Conservation (phyloP, 495 filamentous ascomycete genomes). For the Parmelia sp. region DNA sequence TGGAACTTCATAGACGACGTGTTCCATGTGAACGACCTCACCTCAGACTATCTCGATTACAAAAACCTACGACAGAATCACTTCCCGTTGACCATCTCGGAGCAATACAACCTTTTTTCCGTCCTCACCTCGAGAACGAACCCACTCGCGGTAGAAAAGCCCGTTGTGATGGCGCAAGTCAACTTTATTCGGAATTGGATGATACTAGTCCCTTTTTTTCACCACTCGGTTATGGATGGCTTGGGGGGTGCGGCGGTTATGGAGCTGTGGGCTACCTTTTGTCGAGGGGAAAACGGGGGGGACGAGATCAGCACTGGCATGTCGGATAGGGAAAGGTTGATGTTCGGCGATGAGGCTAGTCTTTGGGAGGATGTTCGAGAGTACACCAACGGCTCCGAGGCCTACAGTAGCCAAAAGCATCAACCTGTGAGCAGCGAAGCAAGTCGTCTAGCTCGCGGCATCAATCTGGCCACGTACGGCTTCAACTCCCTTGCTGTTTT, state of each 20-base stretch:
- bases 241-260: not conserved
- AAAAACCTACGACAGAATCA: not conserved
- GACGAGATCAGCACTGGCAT: not conserved
- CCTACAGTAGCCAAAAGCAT: not conserved
- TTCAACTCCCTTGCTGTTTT: not conserved
- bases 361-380: not conserved
- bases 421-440: not conserved
- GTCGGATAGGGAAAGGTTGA: not conserved
- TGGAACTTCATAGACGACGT: not conserved
- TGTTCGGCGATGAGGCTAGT: not conserved
- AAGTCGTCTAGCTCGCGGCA: not conserved
- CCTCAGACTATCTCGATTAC: not conserved
- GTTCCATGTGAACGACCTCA: not conserved
- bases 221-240: not conserved
- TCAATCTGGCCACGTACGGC: not conserved
- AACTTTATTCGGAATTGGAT: not conserved
- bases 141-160: not conserved
- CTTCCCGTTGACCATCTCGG: not conserved
- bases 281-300: not conserved
- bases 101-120: not conserved
- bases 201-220: not conserved
- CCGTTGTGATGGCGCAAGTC: not conserved
- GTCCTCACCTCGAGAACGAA: not conserved
- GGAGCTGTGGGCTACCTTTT: not conserved
- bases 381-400: not conserved